These are phyloP conservation scores for Cyberlindnera maclurae DNA, from an alignment of 805 yeast species.

Conservation along the genomic window DNA sequence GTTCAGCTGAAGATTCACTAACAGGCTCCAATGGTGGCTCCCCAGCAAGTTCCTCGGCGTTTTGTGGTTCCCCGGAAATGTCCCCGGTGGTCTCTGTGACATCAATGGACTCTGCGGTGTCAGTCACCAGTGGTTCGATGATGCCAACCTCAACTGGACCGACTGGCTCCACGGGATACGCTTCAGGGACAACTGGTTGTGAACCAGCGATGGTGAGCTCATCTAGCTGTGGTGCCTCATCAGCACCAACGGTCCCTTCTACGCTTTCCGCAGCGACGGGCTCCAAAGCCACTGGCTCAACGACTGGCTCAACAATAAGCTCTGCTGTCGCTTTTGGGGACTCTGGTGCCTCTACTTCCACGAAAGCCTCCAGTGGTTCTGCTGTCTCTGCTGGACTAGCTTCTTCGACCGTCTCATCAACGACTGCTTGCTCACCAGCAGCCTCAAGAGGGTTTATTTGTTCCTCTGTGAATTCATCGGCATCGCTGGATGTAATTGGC, in stretches of 20 bases:
- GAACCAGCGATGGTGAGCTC: too few species aligned
- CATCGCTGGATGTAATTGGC: too few species aligned
- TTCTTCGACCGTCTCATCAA: conserved; percentile 2
- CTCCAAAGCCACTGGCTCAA: conserved; percentile 5
- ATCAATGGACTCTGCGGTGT: background rate
- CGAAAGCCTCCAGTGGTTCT: conserved; percentile 1
- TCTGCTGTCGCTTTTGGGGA: conserved; percentile 12
- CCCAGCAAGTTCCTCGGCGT: too few species aligned
- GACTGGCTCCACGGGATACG: background rate
- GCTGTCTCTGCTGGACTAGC: conserved; percentile 4
- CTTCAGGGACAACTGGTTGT: too few species aligned
- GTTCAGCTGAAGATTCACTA: too few species aligned
- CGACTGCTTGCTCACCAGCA: conserved; percentile 10
- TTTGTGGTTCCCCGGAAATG: too few species aligned
- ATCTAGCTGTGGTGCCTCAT: background rate
- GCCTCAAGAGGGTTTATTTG: conserved; percentile 10
- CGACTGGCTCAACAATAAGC: too few species aligned
- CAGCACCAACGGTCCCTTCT: background rate
- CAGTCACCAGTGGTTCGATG: background rate
- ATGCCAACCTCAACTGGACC: background rate
- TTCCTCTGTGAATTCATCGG: background rate
- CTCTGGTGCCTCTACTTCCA: conserved; percentile 4
- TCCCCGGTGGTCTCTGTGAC: background rate
- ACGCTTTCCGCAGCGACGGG: conserved; percentile 4
- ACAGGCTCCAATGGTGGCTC: too few species aligned